These are phyloP conservation scores for Ophiostoma sp. DNA, from an alignment of 2,329 filamentous ascomycete species.

Conservation along the genomic window DNA sequence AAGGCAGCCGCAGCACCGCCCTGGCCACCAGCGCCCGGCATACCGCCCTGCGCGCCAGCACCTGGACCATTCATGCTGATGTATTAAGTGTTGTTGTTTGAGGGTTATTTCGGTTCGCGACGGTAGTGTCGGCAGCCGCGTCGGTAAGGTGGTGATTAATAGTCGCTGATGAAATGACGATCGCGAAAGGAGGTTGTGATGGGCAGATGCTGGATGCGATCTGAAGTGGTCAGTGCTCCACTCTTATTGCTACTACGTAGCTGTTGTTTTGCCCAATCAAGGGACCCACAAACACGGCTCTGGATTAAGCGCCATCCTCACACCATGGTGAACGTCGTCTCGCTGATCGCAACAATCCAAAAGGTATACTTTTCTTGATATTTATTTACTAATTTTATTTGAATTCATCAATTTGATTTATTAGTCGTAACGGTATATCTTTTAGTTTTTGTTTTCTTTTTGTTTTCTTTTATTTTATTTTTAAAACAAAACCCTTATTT, in stretches of 20 bases:
- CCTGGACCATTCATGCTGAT: slow-evolving; percentile 24
- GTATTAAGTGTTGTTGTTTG: not conserved
- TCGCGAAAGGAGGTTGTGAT: not conserved
- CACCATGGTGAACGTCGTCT: not conserved
- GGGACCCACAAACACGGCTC: slow-evolving; percentile 4
- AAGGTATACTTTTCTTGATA: too few relatives aligned
- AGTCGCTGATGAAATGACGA: not conserved
- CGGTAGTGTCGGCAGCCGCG: not conserved
- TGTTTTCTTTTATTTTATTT: too few relatives aligned
- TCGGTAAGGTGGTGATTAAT: not conserved
- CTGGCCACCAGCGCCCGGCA: slow-evolving; percentile 8
- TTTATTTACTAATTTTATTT: not conserved
- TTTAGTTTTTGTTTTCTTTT: too few relatives aligned
- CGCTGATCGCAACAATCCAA: not conserved
- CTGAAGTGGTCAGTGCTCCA: slow-evolving; percentile 19
- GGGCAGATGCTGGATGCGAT: not conserved
- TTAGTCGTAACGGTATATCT: too few relatives aligned
- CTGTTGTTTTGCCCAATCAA: slow-evolving; percentile 9
- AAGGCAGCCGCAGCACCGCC: slow-evolving; percentile 43
- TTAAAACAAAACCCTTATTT: too few relatives aligned
- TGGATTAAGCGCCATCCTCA: not conserved
- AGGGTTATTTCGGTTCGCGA: not conserved
- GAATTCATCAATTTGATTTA: not conserved
- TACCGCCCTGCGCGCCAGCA: slow-evolving; percentile 19
- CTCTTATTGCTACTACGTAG: not conserved